These are phyloP conservation scores for Pseudotsuga menziesii DNA, from an alignment of 75 land plant genomes.

Conservation along the genomic window DNA sequence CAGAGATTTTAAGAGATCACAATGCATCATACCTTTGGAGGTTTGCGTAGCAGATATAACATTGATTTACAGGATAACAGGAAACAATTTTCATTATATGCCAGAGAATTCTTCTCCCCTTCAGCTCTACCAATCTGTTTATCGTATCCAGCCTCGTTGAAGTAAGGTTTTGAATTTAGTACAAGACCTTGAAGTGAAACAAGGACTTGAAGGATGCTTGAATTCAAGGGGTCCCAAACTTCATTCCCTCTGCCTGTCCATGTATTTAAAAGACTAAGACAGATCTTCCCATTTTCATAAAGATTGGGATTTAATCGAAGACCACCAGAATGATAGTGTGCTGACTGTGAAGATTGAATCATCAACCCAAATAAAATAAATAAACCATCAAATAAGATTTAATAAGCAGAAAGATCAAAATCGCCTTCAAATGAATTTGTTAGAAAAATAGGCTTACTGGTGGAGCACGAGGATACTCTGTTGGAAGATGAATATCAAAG, in stretches of 20 bases:
- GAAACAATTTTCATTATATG: slow-evolving; percentile 90
- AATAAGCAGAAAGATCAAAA: not conserved
- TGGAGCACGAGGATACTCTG: slow-evolving; percentile 76
- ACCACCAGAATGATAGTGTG: slow-evolving; percentile 91
- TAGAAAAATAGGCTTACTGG: slow-evolving; percentile 62
- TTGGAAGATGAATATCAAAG: slow-evolving; percentile 85
- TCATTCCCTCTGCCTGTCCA: slow-evolving; percentile 91
- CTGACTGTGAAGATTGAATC: slow-evolving; percentile 45
- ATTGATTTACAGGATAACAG: slow-evolving; percentile 79
- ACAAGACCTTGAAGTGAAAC: slow-evolving; percentile 95
- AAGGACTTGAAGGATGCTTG: slow-evolving; percentile 86
- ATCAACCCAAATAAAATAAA: not conserved
- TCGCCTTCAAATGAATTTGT: not conserved
- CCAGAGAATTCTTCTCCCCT: slow-evolving; percentile 89
- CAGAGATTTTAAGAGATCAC: not conserved
- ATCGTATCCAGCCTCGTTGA: slow-evolving; percentile 98
- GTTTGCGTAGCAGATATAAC: slow-evolving; percentile 69
- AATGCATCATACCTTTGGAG: slow-evolving; percentile 65
- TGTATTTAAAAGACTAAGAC: slow-evolving; percentile 92
- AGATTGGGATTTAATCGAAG: slow-evolving; percentile 88
- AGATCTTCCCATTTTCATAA: slow-evolving; percentile 91
- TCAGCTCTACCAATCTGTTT: slow-evolving; percentile 72
- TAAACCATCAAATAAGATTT: slow-evolving; percentile 1
- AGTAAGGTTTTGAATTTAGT: slow-evolving; percentile 95
- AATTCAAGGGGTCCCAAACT: slow-evolving; percentile 76